These are phyloP conservation scores for Phytophthora europaea DNA, from an alignment of 352 stramenopile species.

Conservation along the genomic window DNA sequence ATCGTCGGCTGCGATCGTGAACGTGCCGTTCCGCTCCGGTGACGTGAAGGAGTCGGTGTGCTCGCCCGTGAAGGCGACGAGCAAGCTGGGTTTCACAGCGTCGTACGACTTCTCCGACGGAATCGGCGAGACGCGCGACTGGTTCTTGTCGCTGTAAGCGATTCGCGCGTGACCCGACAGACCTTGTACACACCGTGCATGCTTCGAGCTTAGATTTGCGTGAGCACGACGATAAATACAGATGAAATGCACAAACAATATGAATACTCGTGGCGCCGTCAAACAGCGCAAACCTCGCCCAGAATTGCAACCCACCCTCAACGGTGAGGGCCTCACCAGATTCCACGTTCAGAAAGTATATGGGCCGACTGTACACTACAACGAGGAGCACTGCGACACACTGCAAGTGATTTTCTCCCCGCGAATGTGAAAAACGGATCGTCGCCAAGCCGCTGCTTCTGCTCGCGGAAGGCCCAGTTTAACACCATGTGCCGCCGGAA, in stretches of 20 bases:
- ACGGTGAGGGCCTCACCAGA: no score
- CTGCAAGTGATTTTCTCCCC: background rate
- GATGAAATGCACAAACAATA: conserved; percentile 20
- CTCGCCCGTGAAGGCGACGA: conserved; percentile 66
- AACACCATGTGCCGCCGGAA: background rate
- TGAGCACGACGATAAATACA: conserved; percentile 18
- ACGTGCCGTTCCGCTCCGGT: conserved; percentile 75
- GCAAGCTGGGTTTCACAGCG: conserved; percentile 81
- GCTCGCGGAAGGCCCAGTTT: background rate
- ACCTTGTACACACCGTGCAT: conserved; percentile 25
- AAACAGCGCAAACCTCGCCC: background rate
- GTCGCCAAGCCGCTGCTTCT: background rate
- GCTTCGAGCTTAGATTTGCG: conserved; percentile 34
- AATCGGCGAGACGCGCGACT: conserved; percentile 81
- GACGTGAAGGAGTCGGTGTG: conserved; percentile 89
- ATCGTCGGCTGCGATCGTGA: conserved; percentile 71
- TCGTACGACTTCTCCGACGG: conserved; percentile 72
- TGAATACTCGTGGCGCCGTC: background rate
- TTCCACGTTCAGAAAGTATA: conserved; percentile 2
- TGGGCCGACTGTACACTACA: background rate
- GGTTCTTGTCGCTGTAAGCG: conserved; percentile 64
- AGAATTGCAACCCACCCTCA: background rate
- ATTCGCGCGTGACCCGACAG: conserved; percentile 9
- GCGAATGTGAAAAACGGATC: background rate
- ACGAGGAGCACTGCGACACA: background rate